Percentiles rank a stretch among this genome's conserved stretches.
These are phyloP conservation scores for Trapa incisa DNA, from an alignment of 345 rosid species.

Conservation along the genomic window DNA sequence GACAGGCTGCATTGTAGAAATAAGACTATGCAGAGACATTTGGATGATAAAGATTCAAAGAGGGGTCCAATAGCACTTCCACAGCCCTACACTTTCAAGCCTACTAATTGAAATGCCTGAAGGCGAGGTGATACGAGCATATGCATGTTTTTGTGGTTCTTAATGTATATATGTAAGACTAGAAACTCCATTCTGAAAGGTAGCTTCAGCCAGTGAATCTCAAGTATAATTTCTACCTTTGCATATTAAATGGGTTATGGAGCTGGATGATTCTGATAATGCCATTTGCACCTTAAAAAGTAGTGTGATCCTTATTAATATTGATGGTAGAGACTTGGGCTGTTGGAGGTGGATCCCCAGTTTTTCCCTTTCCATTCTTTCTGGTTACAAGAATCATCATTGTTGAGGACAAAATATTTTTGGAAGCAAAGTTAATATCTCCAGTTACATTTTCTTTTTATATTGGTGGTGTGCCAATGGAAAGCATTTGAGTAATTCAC, in stretches of 20 bases:
- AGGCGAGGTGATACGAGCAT: slow-evolving; percentile 1
- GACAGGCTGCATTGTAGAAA: slow-evolving; percentile 60
- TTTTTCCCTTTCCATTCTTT: neutral
- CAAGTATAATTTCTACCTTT: neutral
- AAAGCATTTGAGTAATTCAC: no score
- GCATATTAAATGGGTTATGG: neutral
- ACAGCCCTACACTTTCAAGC: slow-evolving; percentile 73
- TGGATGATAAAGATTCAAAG: slow-evolving; percentile 58
- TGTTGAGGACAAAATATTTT: neutral
- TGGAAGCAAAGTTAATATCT: neutral
- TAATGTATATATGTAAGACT: neutral
- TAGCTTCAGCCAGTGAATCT: neutral
- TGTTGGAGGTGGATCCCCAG: neutral
- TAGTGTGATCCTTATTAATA: neutral
- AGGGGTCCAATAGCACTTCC: slow-evolving; percentile 70
- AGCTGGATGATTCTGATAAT: neutral
- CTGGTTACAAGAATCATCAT: neutral
- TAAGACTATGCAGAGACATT: slow-evolving; percentile 55
- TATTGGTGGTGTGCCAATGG: no score
- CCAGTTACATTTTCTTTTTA: neutral
- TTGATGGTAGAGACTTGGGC: neutral
- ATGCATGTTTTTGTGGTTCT: slow-evolving; percentile 3
- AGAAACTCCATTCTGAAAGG: neutral
- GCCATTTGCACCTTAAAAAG: neutral
- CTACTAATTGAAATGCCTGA: slow-evolving; percentile 18